Base-by-base conservation (phyloP, 2,329 filamentous ascomycete genomes). In the Lachnellula hyalina region DNA sequence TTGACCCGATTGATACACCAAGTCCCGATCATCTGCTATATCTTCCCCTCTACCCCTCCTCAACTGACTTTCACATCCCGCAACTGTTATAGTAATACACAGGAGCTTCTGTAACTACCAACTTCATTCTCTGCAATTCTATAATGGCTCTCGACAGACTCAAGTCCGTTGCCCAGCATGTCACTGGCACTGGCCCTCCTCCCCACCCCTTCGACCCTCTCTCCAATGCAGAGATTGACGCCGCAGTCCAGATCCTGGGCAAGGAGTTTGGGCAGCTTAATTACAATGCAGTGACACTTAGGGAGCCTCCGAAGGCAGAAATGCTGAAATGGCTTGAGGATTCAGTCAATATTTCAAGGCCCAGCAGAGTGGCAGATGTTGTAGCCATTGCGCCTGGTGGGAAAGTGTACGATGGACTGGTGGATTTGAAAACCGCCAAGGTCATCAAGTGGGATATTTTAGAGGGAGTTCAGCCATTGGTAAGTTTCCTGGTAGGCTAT, bases 251-350 rank as follows among this genome's bases (percentile, higher is more conserved):
- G 1, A 75, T 89, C 34, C 78, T 96, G 61, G 84, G 83, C 58
- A 82, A 85, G 63, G 78, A 86, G 56, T 78, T 96, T 69, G 77
- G 83, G 54, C 77, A 86, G 48, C 78, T 95, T 56, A 84, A 85
- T 71, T 96, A 92, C 81, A 94, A 96, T 75, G 88, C 91, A 2
- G 85, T 96, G 53, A 88, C 89, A 2, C 76, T 96, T 28, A 86
- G 85, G 65, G 91, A 96, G 76, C 91, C 91, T 48, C 86, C 86
- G 61, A 96, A 96, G 77, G 83, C 80, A 46, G 84, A 90, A 64
- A 91, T 96, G 89, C 77, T 85, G 68, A 81, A 80, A 56, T 96
- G 90, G 90, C 73, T 96, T 12, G 83, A 80, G 48, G 77, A 84
- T 55, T 83, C 87, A 0, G 73, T 81, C 19, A 78, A 76, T 9